Evolutionary conservation across 2,329 filamentous ascomycete genomes (phyloP), one percentile per base, ranked within the genome.

Genomic region (Tricladium varicosporioides): DNA sequence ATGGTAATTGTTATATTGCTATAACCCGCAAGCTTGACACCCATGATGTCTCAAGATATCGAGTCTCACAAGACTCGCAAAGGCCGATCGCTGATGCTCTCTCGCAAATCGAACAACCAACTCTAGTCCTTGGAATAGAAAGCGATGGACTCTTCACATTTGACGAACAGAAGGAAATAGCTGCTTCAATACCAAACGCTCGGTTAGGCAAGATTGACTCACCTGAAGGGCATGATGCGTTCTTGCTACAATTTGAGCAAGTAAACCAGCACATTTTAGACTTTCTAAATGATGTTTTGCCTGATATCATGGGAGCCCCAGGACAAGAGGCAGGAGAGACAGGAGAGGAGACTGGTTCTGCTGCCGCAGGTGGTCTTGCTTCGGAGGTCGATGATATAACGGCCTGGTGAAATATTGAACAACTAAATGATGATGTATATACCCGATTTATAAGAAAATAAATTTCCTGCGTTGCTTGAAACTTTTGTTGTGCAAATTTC

Each of bases 1-100:
- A 99, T 73, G 91, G 92, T 68, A 99, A 99, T 73, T 99, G 94
- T 76, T 99, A 99, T 76, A 97, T 99, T 65, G 92, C 94, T 64
- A 97, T 99, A 74, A 97, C 94, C 4, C 88, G 94, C 68, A 99
- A 99, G 74, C 83, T 99, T 14, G 94, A 99, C 71, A 97, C 94
- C 0, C 94, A 99, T 73, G 94, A 99, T 71, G 85, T 99, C 22
- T 95, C 92, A 13, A 84, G 92, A 44, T 84, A 87, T 69, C 87
- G 93, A 5, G 77, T 75, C 15, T 67, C 72, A 16, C 64, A 71
- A 10, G 72, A 71, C 33, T 76, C 68, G 1, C 58, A 65, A 8
- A 71, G 73, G 13, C 64, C 69, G 1, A 85, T 96, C 32, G 80
- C 83, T 22, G 85, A 91, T 58, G 93, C 93, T 0, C 79, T 99